Percentiles rank a stretch among this genome's conserved stretches.
phyloP scores from a whole-genome alignment of 768 basidiomycete species.

The Macrolepiota dolichaula region DNA sequence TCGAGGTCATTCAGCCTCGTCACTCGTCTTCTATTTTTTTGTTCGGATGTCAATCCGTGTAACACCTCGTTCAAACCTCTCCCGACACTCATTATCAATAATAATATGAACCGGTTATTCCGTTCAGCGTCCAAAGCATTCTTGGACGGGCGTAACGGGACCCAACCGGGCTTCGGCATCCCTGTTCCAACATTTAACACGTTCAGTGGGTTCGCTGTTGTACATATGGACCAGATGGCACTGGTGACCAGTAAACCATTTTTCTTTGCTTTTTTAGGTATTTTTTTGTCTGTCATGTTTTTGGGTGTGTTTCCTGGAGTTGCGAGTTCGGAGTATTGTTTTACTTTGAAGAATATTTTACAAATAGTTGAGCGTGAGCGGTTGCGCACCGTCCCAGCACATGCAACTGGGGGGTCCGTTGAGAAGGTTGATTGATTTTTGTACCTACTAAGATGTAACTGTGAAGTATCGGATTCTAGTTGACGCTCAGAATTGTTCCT shows the following conservation, averaged over 20 bases:
- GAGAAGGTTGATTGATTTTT: no score
- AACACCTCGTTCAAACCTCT: no score
- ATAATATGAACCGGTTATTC: neutral
- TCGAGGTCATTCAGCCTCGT: neutral
- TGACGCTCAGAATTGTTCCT: no score
- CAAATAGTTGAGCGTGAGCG: neutral
- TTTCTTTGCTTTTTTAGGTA: neutral
- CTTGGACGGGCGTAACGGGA: neutral
- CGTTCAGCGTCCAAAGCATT: neutral
- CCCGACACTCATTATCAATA: neutral
- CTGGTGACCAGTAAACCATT: neutral
- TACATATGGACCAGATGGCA: neutral
- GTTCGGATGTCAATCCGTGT: no score
- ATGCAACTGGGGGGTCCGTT: neutral
- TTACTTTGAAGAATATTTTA: neutral
- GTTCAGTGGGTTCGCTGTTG: neutral
- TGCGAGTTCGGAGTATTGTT: neutral
- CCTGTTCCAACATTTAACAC: neutral
- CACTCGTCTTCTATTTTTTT: no score
- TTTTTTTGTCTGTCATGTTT: neutral
- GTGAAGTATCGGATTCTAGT: no score
- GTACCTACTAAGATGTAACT: no score
- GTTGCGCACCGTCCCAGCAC: neutral
- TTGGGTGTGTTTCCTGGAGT: neutral
- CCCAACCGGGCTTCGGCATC: neutral